These are phyloP conservation scores for Saturnispora quitensis DNA, from an alignment of 805 yeast genomes.

Conservation along the genomic window DNA sequence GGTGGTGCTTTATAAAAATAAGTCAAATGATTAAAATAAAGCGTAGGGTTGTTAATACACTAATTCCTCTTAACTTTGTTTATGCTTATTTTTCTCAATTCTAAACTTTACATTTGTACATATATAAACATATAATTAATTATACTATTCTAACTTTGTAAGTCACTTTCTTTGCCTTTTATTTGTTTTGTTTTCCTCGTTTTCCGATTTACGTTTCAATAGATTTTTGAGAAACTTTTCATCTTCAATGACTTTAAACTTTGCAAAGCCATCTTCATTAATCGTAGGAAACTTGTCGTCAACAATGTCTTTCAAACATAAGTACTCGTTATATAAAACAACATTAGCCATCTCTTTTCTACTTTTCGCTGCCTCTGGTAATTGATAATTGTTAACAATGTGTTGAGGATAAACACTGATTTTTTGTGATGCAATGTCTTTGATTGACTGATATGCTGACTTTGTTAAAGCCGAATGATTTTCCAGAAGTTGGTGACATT, in stretches of 20 bases:
- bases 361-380: conserved; percentile 13
- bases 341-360: conserved; percentile 41
- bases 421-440: conserved; percentile 28
- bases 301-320: conserved; percentile 36
- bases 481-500: conserved; percentile 54
- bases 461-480: conserved; percentile 36
- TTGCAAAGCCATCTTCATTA: conserved; percentile 16
- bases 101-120: not conserved
- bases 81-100: not conserved
- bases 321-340: conserved; percentile 48
- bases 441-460: conserved; percentile 22
- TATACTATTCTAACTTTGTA: not conserved
- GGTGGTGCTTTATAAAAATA: not conserved
- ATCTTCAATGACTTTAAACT: conserved; percentile 43
- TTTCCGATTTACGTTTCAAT: conserved; percentile 38
- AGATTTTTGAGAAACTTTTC: conserved; percentile 50
- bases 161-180: conserved; percentile 23
- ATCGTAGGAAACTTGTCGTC: conserved; percentile 16
- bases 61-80: not conserved
- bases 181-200: conserved; percentile 17
- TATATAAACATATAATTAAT: not conserved
- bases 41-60: not conserved
- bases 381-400: conserved; percentile 10
- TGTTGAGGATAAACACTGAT: conserved; percentile 40
- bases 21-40: no score